Percentiles rank a stretch among this genome's conserved stretches.
Conservation (phyloP, 2,329 filamentous ascomycete genomes). For the Monosporascus sp. region DNA sequence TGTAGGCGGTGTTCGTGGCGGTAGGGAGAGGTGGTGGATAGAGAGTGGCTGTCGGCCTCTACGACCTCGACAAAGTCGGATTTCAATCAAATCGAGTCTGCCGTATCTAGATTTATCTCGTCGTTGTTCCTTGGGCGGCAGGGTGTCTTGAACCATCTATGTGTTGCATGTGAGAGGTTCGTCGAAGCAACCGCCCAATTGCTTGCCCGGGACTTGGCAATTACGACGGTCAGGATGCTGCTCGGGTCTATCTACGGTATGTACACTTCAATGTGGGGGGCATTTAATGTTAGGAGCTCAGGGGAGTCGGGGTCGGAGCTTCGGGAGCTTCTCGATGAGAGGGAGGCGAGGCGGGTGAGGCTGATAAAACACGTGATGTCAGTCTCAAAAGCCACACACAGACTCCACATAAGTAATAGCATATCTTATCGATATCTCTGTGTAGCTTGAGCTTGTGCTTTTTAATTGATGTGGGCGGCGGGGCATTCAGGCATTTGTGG, state of each 20-base stretch:
- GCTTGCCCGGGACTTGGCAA: not conserved
- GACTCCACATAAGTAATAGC: fast-evolving
- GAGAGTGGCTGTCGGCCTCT: constrained; percentile 3
- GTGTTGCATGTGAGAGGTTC: not conserved
- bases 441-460: no score
- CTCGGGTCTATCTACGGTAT: not conserved
- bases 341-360: no score
- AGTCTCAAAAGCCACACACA: not conserved
- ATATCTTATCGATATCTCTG: no score
- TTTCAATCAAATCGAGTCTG: not conserved
- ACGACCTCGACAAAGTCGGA: constrained; percentile 1
- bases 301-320: not conserved
- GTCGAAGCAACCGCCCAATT: not conserved
- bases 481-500: not conserved
- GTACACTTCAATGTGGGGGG: not conserved
- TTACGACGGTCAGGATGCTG: not conserved
- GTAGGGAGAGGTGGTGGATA: not conserved
- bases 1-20: not conserved
- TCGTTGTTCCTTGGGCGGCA: not conserved
- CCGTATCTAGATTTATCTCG: not conserved
- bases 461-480: no score
- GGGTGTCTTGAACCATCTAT: not conserved
- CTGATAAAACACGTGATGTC: constrained; percentile 12
- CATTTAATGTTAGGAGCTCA: not conserved
- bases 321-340: not conserved